phyloP scores from a whole-genome alignment of 2,329 filamentous ascomycete species.

The Microdochium paspali region DNA sequence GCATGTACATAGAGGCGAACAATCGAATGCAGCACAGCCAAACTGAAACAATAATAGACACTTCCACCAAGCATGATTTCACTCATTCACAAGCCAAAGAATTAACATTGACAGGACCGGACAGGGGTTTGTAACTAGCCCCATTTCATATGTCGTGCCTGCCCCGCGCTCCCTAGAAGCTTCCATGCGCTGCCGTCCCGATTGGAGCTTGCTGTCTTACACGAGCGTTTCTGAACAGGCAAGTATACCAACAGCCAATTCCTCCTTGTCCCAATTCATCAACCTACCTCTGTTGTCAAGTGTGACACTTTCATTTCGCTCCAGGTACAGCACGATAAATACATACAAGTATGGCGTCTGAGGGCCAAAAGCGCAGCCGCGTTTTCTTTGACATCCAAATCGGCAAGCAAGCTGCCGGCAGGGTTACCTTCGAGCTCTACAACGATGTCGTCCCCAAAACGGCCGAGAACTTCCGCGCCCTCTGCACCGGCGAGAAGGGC shows the following conservation, averaged over 20 bases:
- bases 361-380: conserved; percentile 53
- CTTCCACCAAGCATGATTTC: no score
- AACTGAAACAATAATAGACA: no score
- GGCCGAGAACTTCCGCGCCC: conserved; percentile 87
- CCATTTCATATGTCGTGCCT: background rate
- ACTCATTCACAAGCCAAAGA: no score
- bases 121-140: background rate
- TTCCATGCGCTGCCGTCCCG: conserved; percentile 3
- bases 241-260: background rate
- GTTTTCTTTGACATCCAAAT: conserved; percentile 93
- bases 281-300: background rate
- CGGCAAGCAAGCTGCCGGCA: conserved; percentile 62
- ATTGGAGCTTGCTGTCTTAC: background rate
- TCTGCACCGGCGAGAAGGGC: conserved; percentile 94
- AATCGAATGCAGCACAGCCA: no score
- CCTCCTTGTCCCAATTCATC: background rate
- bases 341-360: conserved; percentile 19
- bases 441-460: conserved; percentile 79
- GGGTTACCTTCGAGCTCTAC: conserved; percentile 80
- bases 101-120: background rate
- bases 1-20: no score
- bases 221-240: background rate
- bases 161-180: conserved; percentile 3
- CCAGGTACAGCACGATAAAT: background rate
- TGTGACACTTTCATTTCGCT: background rate